These are phyloP conservation scores for Neofusicoccum ribis DNA, from an alignment of 2,329 filamentous ascomycete species.

Conservation along the genomic window DNA sequence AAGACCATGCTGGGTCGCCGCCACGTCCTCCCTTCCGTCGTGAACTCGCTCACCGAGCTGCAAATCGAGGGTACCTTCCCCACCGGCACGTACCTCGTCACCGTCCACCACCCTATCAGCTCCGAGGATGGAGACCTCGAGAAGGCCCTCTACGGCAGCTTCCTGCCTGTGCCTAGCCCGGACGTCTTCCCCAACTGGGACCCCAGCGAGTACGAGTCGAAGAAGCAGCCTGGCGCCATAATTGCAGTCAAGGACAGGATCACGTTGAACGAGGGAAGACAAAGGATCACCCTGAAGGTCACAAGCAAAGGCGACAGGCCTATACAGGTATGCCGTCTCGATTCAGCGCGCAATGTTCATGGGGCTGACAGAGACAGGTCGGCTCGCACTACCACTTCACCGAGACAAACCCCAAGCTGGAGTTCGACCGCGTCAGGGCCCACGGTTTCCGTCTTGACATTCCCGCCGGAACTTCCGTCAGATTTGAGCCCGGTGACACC, in stretches of 20 bases:
- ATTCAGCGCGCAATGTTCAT: neutral
- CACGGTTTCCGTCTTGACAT: conserved; percentile 90
- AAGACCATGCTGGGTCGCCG: conserved; percentile 90
- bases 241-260: conserved; percentile 70
- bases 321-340: conserved; percentile 65
- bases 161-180: conserved; percentile 74
- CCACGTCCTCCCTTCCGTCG: conserved; percentile 83
- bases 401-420: conserved; percentile 86
- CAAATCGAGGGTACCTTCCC: conserved; percentile 95
- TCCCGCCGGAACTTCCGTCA: conserved; percentile 83
- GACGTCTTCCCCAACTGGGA: conserved; percentile 68
- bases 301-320: conserved; percentile 87
- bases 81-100: conserved; percentile 89
- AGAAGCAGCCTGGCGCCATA: conserved; percentile 76
- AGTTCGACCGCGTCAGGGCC: conserved; percentile 79
- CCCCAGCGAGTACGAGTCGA: conserved; percentile 64
- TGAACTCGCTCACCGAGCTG: conserved; percentile 75
- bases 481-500: conserved; percentile 90
- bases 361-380: conserved; percentile 47
- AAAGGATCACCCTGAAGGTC: conserved; percentile 72
- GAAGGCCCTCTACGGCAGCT: conserved; percentile 87
- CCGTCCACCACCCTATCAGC: conserved; percentile 85
- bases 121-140: conserved; percentile 82
- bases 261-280: conserved; percentile 70
- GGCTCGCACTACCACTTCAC: conserved; percentile 97